A percentile compares a stretch with the other conserved stretches of the same genome.
Conservation (phyloP, 1,139 yeast genomes). For the Martiniozyma asiatica region DNA sequence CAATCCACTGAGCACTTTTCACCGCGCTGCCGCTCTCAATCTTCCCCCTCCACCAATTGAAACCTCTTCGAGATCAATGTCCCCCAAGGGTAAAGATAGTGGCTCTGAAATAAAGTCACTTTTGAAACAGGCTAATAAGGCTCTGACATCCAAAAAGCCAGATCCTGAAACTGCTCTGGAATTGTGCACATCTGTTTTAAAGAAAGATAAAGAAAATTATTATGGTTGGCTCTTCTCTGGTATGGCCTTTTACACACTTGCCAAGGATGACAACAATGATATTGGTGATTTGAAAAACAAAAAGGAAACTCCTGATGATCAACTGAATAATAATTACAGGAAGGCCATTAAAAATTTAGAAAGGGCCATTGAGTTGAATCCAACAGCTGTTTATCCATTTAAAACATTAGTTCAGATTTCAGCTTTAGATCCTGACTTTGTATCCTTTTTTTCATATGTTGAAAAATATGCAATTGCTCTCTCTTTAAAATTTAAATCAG, state of each 20-base stretch:
- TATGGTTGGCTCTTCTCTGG: conserved; percentile 57
- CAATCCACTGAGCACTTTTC: no score
- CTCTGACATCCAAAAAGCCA: conserved; percentile 22
- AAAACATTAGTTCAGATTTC: conserved; percentile 52
- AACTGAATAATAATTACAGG: background rate
- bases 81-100: no score
- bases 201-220: conserved; percentile 43
- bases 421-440: conserved; percentile 28
- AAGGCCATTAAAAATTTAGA: background rate
- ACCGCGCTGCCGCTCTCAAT: no score
- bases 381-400: conserved; percentile 58
- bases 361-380: conserved; percentile 45
- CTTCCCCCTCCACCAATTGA: no score
- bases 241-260: conserved; percentile 38
- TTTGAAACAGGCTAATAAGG: conserved; percentile 28
- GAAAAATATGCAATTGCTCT: conserved; percentile 23
- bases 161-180: conserved; percentile 51
- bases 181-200: conserved; percentile 38
- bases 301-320: conserved; percentile 27
- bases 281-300: conserved; percentile 24
- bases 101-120: conserved; percentile 15
- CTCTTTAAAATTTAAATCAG: background rate
- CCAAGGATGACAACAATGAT: conserved; percentile 32
- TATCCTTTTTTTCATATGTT: conserved; percentile 36
- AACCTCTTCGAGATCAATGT: no score